These are phyloP conservation scores for Grifola frondosa DNA, from an alignment of 1,284 basidiomycete species.

Conservation along the genomic window DNA sequence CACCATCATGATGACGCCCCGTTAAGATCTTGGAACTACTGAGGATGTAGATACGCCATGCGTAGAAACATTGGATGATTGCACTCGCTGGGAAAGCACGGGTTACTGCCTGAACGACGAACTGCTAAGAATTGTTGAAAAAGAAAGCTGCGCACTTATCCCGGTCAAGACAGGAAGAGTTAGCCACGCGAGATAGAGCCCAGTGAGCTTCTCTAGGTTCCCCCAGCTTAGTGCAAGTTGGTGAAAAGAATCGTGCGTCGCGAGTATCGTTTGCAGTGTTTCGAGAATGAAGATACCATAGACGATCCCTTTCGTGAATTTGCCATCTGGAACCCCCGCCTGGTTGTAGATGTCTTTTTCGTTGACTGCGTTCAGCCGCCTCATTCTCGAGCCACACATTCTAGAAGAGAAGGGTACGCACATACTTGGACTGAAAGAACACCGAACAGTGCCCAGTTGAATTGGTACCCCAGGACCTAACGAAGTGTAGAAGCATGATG, in stretches of 20 bases:
- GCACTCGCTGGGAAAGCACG: conserved; percentile 5
- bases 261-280: conserved; percentile 22
- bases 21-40: conserved; percentile 4
- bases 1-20: conserved; percentile 6
- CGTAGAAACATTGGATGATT: conserved; percentile 12
- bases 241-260: conserved; percentile 24
- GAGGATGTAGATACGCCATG: conserved; percentile 15
- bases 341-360: conserved; percentile 2
- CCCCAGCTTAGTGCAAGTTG: conserved; percentile 29
- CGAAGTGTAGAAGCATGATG: too few relatives aligned
- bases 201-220: conserved; percentile 10
- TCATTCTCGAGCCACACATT: too few relatives aligned
- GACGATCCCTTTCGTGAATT: conserved; percentile 18
- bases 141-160: conserved; percentile 18
- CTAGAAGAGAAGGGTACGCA: conserved; percentile 3
- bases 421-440: conserved; percentile 4
- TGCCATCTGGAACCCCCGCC: conserved; percentile 13
- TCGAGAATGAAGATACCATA: conserved; percentile 24
- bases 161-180: conserved; percentile 24
- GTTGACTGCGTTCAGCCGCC: too few relatives aligned
- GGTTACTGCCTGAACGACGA: neutral
- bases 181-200: conserved; percentile 23
- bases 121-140: too few relatives aligned
- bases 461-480: conserved; percentile 8
- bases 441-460: conserved; percentile 9